Conservation (phyloP, 768 basidiomycete genomes). For the Auriscalpium orientale region DNA sequence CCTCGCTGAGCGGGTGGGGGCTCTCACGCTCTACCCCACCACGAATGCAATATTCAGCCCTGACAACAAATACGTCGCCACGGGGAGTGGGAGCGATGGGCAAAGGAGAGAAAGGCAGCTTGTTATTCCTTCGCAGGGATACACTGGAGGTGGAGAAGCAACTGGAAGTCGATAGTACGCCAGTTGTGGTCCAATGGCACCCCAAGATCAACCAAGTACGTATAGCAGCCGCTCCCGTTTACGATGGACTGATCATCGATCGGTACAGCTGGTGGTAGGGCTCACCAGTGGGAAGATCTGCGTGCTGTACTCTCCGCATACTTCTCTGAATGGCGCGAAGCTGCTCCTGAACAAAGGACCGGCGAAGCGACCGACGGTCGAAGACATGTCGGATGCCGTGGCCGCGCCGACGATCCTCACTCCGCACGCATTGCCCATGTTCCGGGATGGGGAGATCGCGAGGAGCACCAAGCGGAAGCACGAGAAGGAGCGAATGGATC, state of each 20-base stretch:
- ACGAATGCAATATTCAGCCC: constrained; percentile 96
- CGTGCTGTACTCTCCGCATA: constrained; percentile 87
- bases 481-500: constrained; percentile 84
- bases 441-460: constrained; percentile 69
- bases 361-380: constrained; percentile 70
- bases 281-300: constrained; percentile 82
- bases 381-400: constrained; percentile 84
- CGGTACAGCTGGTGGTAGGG: constrained; percentile 71
- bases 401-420: constrained; percentile 85
- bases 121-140: constrained; percentile 69
- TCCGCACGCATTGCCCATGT: constrained; percentile 89
- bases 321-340: constrained; percentile 89
- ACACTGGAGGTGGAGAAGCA: constrained; percentile 61
- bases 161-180: constrained; percentile 64
- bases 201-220: constrained; percentile 94
- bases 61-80: constrained; percentile 83
- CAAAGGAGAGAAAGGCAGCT: constrained; percentile 60
- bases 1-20: constrained; percentile 51
- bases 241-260: background rate
- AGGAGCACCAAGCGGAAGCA: constrained; percentile 79
- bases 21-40: constrained; percentile 78
- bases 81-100: constrained; percentile 66
- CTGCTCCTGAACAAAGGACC: constrained; percentile 83
- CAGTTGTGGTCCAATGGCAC: constrained; percentile 92
- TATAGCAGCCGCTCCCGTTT: constrained; percentile 6